A percentile compares a stretch with the other conserved stretches of the same genome.
Conservation (phyloP, 306 rosid species). For the Sicyos baderoa region DNA sequence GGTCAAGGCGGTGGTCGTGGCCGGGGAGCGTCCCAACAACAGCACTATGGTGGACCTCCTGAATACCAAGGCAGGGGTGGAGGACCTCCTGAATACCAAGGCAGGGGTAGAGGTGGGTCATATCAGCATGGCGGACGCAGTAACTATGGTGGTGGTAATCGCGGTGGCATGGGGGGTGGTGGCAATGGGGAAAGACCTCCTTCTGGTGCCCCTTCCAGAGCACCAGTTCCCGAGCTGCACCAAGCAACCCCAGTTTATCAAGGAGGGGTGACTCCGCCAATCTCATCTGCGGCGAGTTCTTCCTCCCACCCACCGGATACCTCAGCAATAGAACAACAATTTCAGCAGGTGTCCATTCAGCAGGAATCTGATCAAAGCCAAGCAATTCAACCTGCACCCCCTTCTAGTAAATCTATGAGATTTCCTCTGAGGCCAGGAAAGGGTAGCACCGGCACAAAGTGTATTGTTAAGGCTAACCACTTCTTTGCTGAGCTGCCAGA, state of each 20-base stretch:
- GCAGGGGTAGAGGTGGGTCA: slow-evolving; percentile 76
- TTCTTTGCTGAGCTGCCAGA: slow-evolving; percentile 86
- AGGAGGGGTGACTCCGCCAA: slow-evolving; percentile 50
- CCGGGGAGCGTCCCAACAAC: slow-evolving; percentile 49
- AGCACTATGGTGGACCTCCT: slow-evolving; percentile 51
- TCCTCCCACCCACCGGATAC: slow-evolving; percentile 40
- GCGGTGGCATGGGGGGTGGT: slow-evolving; percentile 39
- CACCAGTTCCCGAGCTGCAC: slow-evolving; percentile 92
- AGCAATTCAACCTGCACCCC: slow-evolving; percentile 41
- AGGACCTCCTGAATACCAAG: slow-evolving; percentile 81
- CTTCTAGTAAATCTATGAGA: slow-evolving; percentile 73
- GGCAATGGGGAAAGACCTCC: slow-evolving; percentile 52
- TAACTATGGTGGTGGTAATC: slow-evolving; percentile 47
- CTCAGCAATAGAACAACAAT: slow-evolving; percentile 29
- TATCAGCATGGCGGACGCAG: slow-evolving; percentile 71
- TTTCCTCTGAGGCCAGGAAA: slow-evolving; percentile 92
- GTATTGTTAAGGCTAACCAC: slow-evolving; percentile 82
- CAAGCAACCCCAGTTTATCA: slow-evolving; percentile 77
- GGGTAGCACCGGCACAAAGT: slow-evolving; percentile 55
- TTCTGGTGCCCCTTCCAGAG: slow-evolving; percentile 54
- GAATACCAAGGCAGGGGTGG: slow-evolving; percentile 83
- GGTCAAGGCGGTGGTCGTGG: slow-evolving; percentile 40
- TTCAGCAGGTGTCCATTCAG: slow-evolving; percentile 32
- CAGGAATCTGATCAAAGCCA: slow-evolving; percentile 34
- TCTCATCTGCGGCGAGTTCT: slow-evolving; percentile 50